Evolutionary conservation across 108 stramenopile genomes (phyloP).

Genomic region (Nitzschia putrida): DNA sequence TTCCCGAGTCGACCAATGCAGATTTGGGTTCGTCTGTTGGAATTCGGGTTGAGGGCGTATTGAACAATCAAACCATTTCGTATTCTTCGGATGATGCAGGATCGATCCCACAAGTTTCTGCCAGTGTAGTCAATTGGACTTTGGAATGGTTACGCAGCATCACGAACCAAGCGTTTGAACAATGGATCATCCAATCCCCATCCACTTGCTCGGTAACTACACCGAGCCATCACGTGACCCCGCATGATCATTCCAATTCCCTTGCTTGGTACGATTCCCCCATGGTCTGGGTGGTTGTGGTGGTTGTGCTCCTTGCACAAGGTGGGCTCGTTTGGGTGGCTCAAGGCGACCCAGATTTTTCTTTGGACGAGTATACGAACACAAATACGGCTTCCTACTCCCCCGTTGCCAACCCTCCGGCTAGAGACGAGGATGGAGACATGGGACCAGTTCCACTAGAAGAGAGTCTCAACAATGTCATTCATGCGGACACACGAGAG

Average conservation of each 20-base stretch:
- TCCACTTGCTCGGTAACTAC: constrained; percentile 6
- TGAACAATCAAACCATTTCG: constrained; percentile 19
- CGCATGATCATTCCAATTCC: background rate
- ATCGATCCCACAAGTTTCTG: background rate
- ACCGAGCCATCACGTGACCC: background rate
- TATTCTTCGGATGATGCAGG: constrained; percentile 8
- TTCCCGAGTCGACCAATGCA: constrained; percentile 23
- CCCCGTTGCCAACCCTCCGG: background rate
- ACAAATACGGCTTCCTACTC: background rate
- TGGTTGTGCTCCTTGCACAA: constrained; percentile 17
- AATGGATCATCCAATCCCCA: constrained; percentile 15
- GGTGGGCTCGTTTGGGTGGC: constrained; percentile 1
- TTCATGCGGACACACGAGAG: background rate
- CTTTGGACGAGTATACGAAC: background rate
- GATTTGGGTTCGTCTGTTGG: constrained; percentile 25
- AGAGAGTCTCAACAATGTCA: constrained; percentile 14
- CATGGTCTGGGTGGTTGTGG: constrained; percentile 11
- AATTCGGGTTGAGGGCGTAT: constrained; percentile 13
- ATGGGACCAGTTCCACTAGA: constrained; percentile 16
- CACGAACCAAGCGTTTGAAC: constrained; percentile 28
- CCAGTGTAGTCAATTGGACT: constrained; percentile 13
- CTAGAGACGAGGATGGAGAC: background rate
- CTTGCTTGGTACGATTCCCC: constrained; percentile 1
- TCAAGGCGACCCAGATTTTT: background rate
- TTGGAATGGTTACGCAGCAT: constrained; percentile 15